Conservation (phyloP, 208 protist species). For the Wallacemonas rigidus region DNA sequence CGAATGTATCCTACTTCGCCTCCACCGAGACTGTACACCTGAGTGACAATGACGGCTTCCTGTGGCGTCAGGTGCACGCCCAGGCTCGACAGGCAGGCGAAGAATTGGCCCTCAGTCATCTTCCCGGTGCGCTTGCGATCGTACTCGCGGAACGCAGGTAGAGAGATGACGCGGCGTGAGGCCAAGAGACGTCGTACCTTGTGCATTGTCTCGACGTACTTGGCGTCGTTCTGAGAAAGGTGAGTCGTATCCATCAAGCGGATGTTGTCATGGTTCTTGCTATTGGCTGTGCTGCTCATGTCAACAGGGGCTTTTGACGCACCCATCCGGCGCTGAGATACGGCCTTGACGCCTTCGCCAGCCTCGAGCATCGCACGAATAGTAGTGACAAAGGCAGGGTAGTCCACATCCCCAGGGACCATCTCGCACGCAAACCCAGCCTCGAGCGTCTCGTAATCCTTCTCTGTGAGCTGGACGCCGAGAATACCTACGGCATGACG, state of each 20-base stretch:
- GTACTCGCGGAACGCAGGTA: slow-evolving; percentile 79
- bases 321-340: slow-evolving; percentile 46
- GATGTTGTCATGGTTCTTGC: background rate
- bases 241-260: background rate
- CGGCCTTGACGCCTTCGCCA: slow-evolving; percentile 47
- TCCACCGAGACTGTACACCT: slow-evolving; percentile 53
- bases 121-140: slow-evolving; percentile 71
- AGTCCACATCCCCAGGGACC: slow-evolving; percentile 41
- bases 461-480: slow-evolving; percentile 59
- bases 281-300: background rate
- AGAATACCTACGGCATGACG: slow-evolving; percentile 75
- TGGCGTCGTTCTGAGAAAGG: slow-evolving; percentile 19
- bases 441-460: slow-evolving; percentile 60
- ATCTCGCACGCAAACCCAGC: slow-evolving; percentile 41
- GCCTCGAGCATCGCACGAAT: slow-evolving; percentile 54
- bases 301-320: slow-evolving; percentile 15
- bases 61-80: slow-evolving; percentile 70
- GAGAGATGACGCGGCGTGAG: slow-evolving; percentile 51
- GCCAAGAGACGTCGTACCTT: slow-evolving; percentile 55
- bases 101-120: slow-evolving; percentile 89
- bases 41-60: slow-evolving; percentile 51
- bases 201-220: slow-evolving; percentile 39
- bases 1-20: slow-evolving; percentile 77
- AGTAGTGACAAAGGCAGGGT: slow-evolving; percentile 65
- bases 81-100: slow-evolving; percentile 64